phyloP scores from a whole-genome alignment of 1,139 yeast genomes.

The Zygoascus meyerae region DNA sequence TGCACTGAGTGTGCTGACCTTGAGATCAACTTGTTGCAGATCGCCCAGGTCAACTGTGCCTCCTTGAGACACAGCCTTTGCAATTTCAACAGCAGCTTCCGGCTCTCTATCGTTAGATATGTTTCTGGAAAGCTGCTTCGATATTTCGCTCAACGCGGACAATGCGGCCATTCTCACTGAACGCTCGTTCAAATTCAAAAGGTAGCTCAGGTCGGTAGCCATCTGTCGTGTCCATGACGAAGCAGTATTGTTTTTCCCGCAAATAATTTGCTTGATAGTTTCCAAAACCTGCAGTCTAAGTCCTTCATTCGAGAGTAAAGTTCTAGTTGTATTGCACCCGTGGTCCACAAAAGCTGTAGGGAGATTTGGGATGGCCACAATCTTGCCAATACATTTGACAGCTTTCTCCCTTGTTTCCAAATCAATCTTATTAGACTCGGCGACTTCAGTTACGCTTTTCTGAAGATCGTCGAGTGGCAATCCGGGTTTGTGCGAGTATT shows the following conservation, averaged over 20 bases:
- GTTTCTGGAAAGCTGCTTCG: background rate
- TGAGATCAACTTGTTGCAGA: slow-evolving; percentile 6
- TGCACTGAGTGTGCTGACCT: background rate
- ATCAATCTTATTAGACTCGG: slow-evolving; percentile 41
- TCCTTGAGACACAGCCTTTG: background rate
- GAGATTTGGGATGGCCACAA: slow-evolving; percentile 19
- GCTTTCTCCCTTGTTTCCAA: slow-evolving; percentile 49
- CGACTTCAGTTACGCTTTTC: slow-evolving; percentile 34
- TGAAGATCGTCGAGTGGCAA: slow-evolving; percentile 14
- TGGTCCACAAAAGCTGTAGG: slow-evolving; percentile 13
- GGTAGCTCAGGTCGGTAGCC: slow-evolving; percentile 18
- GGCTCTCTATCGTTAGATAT: background rate
- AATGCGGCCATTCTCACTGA: slow-evolving; percentile 26
- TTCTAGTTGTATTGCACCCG: slow-evolving; percentile 22
- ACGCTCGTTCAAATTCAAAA: slow-evolving; percentile 25
- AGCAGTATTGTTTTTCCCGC: slow-evolving; percentile 6
- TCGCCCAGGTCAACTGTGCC: background rate
- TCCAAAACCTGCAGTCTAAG: slow-evolving; percentile 27
- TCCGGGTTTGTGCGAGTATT: background rate
- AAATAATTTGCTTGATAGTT: slow-evolving; percentile 24
- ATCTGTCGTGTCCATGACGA: slow-evolving; percentile 21
- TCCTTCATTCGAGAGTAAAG: slow-evolving; percentile 29
- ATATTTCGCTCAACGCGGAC: slow-evolving; percentile 18
- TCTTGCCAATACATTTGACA: slow-evolving; percentile 36
- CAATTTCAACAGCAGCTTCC: background rate